A percentile compares a stretch with the other conserved stretches of the same genome.
phyloP scores from a whole-genome alignment of 2,329 filamentous ascomycete species.

The Diaporthe citrichinensis region DNA sequence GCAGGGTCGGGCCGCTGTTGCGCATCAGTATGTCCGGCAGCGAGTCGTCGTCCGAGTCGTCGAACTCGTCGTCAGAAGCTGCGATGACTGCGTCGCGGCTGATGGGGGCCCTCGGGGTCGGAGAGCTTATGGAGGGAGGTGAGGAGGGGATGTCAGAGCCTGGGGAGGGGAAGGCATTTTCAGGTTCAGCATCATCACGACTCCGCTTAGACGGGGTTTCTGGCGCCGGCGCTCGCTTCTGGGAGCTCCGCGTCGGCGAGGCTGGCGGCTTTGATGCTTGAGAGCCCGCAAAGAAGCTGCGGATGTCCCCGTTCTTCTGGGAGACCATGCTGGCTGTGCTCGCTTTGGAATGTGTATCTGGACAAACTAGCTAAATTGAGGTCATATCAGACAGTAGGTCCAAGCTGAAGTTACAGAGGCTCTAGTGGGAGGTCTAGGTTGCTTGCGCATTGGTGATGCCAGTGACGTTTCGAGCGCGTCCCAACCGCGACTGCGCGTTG shows the following conservation, averaged over 20 bases:
- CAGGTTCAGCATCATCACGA: neutral
- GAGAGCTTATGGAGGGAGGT: conserved; percentile 44
- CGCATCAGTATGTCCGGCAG: conserved; percentile 64
- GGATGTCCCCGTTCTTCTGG: conserved; percentile 51
- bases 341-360: conserved; percentile 13
- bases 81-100: conserved; percentile 72
- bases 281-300: conserved; percentile 54
- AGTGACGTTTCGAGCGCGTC: neutral
- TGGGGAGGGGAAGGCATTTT: neutral
- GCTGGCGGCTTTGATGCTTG: conserved; percentile 36
- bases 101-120: conserved; percentile 46
- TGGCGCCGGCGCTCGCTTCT: neutral
- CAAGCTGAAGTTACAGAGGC: neutral
- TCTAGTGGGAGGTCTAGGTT: neutral
- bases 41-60: conserved; percentile 73
- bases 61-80: conserved; percentile 80
- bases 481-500: conserved; percentile 18
- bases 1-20: conserved; percentile 42
- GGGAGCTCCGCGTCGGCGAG: conserved; percentile 7
- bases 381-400: neutral
- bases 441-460: conserved; percentile 4
- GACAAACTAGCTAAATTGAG: neutral
- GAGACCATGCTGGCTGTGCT: conserved; percentile 3
- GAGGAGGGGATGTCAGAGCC: conserved; percentile 35
- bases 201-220: neutral